phyloP scores from a whole-genome alignment of 768 basidiomycete species.

The Trametes cingulata region DNA sequence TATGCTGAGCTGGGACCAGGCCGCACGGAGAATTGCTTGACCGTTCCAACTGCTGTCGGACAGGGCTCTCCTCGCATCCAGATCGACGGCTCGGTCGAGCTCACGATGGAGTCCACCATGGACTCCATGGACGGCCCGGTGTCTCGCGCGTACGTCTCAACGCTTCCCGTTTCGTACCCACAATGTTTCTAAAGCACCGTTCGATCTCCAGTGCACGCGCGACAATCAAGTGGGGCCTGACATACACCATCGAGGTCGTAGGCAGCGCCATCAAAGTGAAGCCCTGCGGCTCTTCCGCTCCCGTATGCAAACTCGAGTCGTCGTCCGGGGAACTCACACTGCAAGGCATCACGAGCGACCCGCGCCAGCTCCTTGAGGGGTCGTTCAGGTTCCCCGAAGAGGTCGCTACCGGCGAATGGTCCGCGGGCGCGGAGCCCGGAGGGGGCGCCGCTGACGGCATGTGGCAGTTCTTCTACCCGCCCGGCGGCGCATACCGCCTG shows the following conservation, averaged over 20 bases:
- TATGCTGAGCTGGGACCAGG: background rate
- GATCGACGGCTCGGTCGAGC: conserved; percentile 12
- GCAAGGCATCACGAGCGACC: no score
- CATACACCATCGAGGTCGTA: background rate
- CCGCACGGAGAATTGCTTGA: conserved; percentile 17
- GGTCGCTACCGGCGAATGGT: conserved; percentile 8
- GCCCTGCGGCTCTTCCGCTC: background rate
- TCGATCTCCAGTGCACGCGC: background rate
- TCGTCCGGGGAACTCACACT: no score
- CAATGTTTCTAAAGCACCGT: no score
- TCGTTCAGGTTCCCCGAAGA: conserved; percentile 1
- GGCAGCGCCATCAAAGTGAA: conserved; percentile 2
- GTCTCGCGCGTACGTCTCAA: background rate
- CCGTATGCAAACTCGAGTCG: background rate
- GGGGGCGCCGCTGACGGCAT: conserved; percentile 12
- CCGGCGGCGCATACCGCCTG: conserved; percentile 14
- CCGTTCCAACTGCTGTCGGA: conserved; percentile 11
- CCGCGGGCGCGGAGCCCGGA: background rate
- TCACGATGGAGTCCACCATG: conserved; percentile 9
- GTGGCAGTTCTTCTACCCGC: conserved; percentile 18
- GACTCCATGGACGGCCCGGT: background rate
- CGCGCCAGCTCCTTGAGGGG: background rate
- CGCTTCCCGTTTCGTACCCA: no score
- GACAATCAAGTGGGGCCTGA: background rate
- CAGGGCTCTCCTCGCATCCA: conserved; percentile 6